These are phyloP conservation scores for Inga leiocalycina DNA, from an alignment of 306 rosid genomes.

Conservation along the genomic window DNA sequence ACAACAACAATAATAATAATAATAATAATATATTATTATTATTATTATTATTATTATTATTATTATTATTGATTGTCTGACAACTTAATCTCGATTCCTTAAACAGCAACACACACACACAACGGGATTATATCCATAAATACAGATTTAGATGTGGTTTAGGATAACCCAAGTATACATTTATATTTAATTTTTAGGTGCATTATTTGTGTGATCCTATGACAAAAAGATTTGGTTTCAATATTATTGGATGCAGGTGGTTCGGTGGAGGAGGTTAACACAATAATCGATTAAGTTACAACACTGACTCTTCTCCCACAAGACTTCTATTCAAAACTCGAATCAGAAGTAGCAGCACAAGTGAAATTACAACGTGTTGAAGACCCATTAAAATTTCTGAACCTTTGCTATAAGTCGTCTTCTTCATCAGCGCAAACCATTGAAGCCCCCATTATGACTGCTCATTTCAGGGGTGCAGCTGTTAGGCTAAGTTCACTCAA, in stretches of 20 bases:
- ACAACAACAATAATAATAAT: no score
- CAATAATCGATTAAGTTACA: not conserved
- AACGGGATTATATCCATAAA: no score
- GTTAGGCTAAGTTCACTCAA: slow-evolving; percentile 31
- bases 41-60: no score
- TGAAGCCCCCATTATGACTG: slow-evolving; percentile 25
- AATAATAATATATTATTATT: no score
- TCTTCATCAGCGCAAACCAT: not conserved
- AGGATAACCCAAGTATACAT: no score
- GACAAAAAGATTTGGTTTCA: no score
- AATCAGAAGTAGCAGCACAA: not conserved
- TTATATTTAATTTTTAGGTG: no score
- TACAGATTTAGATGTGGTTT: no score
- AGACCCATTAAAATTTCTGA: not conserved
- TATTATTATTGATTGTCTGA: no score
- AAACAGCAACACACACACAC: no score
- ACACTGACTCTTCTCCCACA: not conserved
- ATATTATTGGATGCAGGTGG: not conserved
- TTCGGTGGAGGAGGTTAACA: not conserved
- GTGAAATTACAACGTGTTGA: not conserved
- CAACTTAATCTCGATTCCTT: no score
- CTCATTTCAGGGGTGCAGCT: slow-evolving; percentile 51
- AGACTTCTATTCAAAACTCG: not conserved
- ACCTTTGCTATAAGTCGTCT: not conserved
- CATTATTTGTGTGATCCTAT: no score